Evolutionary conservation across 305 asterid species (phyloP).

Genomic region (Fraxinus xanthoxyloides): DNA sequence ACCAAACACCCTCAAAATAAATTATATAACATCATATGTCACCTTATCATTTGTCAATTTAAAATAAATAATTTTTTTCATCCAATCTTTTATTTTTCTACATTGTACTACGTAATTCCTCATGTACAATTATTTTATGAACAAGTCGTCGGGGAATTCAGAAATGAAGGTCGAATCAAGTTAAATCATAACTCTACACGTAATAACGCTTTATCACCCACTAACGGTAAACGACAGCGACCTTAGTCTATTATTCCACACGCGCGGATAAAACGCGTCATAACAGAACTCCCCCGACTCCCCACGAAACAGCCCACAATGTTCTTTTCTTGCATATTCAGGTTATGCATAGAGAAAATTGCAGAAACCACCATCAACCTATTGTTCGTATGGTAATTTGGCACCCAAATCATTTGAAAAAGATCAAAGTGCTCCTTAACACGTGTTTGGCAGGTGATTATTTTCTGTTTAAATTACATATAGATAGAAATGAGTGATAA

Average conservation of each 20-base stretch:
- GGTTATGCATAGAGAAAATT: neutral
- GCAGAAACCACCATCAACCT: neutral
- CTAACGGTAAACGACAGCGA: neutral
- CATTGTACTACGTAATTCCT: no score
- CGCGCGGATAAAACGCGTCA: neutral
- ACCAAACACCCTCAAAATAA: no score
- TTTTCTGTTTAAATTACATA: no score
- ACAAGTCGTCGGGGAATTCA: no score
- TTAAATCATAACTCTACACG: neutral
- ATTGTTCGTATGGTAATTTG: neutral
- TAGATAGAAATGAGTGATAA: neutral
- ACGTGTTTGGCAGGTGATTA: neutral
- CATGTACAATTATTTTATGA: no score
- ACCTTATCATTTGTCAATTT: no score
- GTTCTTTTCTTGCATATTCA: constrained; percentile 25
- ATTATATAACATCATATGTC: no score
- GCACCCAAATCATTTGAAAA: neutral
- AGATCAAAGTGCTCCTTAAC: neutral
- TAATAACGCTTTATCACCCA: neutral
- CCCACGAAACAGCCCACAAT: neutral
- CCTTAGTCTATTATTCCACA: neutral
- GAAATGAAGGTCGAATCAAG: neutral
- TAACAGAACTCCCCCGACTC: neutral
- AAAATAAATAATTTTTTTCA: no score
- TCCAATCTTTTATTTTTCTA: no score